Base-by-base conservation (phyloP, 2,329 filamentous ascomycete genomes). In the Plenodomus lindquistii region DNA sequence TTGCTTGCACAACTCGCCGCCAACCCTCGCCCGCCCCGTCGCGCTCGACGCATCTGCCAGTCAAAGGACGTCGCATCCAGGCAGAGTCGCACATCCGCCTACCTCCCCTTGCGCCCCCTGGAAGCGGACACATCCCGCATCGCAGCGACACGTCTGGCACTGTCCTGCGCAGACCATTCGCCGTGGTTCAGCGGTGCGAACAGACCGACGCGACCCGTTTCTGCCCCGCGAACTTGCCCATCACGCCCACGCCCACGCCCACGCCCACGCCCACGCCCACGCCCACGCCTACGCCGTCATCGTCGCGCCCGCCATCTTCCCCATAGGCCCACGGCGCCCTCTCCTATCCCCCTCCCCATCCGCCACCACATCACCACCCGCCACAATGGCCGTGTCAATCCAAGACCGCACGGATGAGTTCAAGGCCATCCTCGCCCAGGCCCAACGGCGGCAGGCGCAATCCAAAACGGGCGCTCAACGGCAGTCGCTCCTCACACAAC, bases 401-500 rank as follows among this genome's bases (percentile, higher is more conserved):
- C 94, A 99, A 79, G 94, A 99, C 78, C 90, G 94, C 69, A 99
- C 94, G 48, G 83, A 85, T 69, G 94, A 99, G 81, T 99, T 99
- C 81, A 88, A 87, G 72, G 89, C 91, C 57, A 95, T 97, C 66
- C 84, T 97, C 54, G 80, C 84, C 38, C 90, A 96, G 71, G 89
- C 90, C 42, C 91, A 96, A 75, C 88, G 87, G 68, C 84, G 86
- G 56, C 85, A 94, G 66, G 85, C 86, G 24, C 82, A 86, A 10
- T 85, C 84, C 51, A 96, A 95, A 76, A 67, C 87, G 42, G 85
- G 89, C 63, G 81, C 88, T 24, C 89, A 95, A 73, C 84, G 89
- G 60, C 87, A 91, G 70, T 91, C 89, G 36, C 84, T 97, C 42
- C 80, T 96, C 50, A 85, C 82, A 39, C 85, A 89, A 62, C 80